phyloP scores from a whole-genome alignment of 2,329 filamentous ascomycete genomes.

The Stylonectria norvegica region DNA sequence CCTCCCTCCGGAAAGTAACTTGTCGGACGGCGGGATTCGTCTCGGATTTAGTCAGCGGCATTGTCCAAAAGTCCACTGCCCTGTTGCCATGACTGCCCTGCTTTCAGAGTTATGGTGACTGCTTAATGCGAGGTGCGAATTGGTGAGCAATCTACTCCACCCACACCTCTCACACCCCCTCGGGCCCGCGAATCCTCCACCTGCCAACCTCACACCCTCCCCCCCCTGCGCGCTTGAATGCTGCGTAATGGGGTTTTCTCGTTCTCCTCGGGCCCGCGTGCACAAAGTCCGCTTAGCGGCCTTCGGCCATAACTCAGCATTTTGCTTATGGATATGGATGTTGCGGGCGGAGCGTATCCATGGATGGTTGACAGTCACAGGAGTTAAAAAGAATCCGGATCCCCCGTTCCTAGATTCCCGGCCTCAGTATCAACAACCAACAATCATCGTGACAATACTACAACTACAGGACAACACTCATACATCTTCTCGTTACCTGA shows the following conservation, averaged over 20 bases:
- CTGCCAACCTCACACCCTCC: conserved; percentile 13
- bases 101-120: no score
- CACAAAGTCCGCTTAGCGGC: conserved; percentile 32
- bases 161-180: background rate
- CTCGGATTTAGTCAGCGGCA: conserved; percentile 21
- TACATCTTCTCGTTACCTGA: conserved; percentile 7
- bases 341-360: conserved; percentile 6
- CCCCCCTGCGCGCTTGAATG: conserved; percentile 7
- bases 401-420: conserved; percentile 13
- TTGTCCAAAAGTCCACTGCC: conserved; percentile 8
- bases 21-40: background rate
- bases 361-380: conserved; percentile 7
- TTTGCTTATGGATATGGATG: no score
- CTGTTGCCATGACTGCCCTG: background rate
- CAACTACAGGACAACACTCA: conserved; percentile 9
- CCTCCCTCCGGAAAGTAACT: conserved; percentile 15
- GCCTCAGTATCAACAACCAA: conserved; percentile 8
- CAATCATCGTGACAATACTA: no score
- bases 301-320: conserved; percentile 23
- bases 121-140: no score
- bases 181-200: conserved; percentile 1
- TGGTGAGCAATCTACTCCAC: background rate
- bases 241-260: conserved; percentile 13
- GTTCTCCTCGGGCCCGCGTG: conserved; percentile 31
- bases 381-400: conserved; percentile 27